These are phyloP conservation scores for Hymenoscyphus infarciens DNA, from an alignment of 2,329 filamentous ascomycete species.

Conservation along the genomic window DNA sequence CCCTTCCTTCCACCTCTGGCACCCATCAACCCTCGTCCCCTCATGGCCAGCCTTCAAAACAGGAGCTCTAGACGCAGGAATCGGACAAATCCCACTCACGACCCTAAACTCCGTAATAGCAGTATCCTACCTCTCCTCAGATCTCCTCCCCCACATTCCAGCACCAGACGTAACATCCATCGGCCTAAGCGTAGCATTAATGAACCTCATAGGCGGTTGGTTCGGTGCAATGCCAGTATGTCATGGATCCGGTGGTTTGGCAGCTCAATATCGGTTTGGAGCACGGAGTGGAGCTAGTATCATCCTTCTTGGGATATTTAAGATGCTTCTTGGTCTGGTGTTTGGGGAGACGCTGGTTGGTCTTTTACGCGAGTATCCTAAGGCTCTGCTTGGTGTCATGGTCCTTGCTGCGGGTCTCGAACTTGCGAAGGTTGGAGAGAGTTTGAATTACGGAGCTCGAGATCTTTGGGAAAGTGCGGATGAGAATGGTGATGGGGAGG, in stretches of 20 bases:
- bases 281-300: conserved; percentile 83
- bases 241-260: conserved; percentile 86
- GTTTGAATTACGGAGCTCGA: conserved; percentile 67
- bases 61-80: conserved; percentile 51
- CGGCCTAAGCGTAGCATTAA: conserved; percentile 74
- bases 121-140: conserved; percentile 72
- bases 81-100: conserved; percentile 87
- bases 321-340: conserved; percentile 70
- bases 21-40: conserved; percentile 50
- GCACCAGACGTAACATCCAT: conserved; percentile 71
- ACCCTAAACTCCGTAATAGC: conserved; percentile 91
- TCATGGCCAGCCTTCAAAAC: conserved; percentile 42
- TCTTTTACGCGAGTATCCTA: conserved; percentile 70
- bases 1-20: conserved; percentile 57
- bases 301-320: conserved; percentile 72
- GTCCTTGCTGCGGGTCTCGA: conserved; percentile 88
- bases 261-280: conserved; percentile 87
- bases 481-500: conserved; percentile 36
- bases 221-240: conserved; percentile 95
- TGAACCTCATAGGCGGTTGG: conserved; percentile 85
- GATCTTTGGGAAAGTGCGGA: conserved; percentile 56
- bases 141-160: conserved; percentile 68
- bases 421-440: conserved; percentile 79
- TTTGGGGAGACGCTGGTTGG: conserved; percentile 72
- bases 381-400: conserved; percentile 76